Evolutionary conservation across 2,329 filamentous ascomycete species (phyloP), one percentile per base, ranked within the genome.

Genomic region (Sporothrix protearum): DNA sequence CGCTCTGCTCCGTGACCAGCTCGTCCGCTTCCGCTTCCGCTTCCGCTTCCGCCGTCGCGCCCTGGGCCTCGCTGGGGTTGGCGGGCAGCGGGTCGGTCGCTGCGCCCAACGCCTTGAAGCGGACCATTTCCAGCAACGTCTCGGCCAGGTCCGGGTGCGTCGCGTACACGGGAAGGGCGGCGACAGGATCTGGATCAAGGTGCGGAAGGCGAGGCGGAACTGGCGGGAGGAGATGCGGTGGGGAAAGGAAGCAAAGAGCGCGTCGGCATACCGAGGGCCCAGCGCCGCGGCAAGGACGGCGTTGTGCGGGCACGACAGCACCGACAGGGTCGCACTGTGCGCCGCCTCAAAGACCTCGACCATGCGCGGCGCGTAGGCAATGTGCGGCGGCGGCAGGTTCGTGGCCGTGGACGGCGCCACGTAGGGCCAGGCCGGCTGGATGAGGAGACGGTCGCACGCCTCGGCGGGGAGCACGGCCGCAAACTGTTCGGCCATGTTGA

Each of bases 171-270:
- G 89, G 49, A 92, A 93, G 0, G 94, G 94, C 2, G 94, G 93
- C 2, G 91, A 90, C 12, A 93, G 89, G 72, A 96, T 90, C 76
- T 91, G 91, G 79, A 97, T 88, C 61, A 97, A 84, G 1, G 93
- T 95, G 78, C 91, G 92, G 83, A 97, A 94, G 12, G 94, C 94
- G 10, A 97, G 85, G 39, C 94, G 88, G 83, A 97, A 97, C 79
- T 97, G 94, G 19, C 94, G 89, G 0, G 92, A 86, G 0, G 92
- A 94, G 25, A 97, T 88, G 72, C 91, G 91, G 1, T 84, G 79
- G 0, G 94, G 94, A 79, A 97, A 97, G 0, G 93, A 90, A 25
- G 87, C 84, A 77, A 97, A 92, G 0, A 97, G 85, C 16, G 90
- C 89, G 76, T 94, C 90, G 74, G 96, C 89, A 80, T 97, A 97